These are phyloP conservation scores for Globisporangium yorkense DNA, from an alignment of 352 stramenopile species.

Conservation along the genomic window DNA sequence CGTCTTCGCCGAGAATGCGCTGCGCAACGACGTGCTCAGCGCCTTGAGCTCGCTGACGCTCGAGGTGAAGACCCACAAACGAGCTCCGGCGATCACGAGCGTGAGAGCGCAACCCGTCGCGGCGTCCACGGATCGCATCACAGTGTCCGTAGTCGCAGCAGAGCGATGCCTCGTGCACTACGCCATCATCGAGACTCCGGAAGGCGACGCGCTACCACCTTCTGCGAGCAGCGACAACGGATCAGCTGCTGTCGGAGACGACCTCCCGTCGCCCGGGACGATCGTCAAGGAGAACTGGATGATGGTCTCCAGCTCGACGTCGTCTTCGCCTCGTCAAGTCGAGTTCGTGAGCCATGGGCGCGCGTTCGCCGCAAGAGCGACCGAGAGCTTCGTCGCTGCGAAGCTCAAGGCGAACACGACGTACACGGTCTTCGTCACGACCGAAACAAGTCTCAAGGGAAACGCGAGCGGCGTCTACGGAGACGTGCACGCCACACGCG, in stretches of 20 bases:
- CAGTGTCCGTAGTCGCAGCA: constrained; percentile 16
- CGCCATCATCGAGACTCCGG: constrained; percentile 15
- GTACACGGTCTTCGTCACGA: constrained; percentile 45
- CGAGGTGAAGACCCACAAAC: constrained; percentile 35
- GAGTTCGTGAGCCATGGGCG: constrained; percentile 5
- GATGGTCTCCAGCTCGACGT: not conserved
- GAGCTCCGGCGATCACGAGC: constrained; percentile 24
- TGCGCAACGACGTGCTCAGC: constrained; percentile 53
- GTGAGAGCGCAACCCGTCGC: constrained; percentile 17
- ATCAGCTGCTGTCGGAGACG: not conserved
- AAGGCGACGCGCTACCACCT: not conserved
- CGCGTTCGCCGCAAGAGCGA: not conserved
- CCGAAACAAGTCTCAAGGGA: constrained; percentile 30
- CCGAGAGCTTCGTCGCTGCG: constrained; percentile 16
- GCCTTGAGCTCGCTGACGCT: constrained; percentile 6
- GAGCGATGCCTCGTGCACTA: constrained; percentile 45
- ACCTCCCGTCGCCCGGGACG: constrained; percentile 1
- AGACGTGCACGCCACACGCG: constrained; percentile 19
- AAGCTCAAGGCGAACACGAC: constrained; percentile 43
- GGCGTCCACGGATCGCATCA: constrained; percentile 30
- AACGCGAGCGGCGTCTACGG: constrained; percentile 48
- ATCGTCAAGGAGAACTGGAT: constrained; percentile 11
- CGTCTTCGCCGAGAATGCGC: constrained; percentile 50
- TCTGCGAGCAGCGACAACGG: not conserved
- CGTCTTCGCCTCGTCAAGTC: constrained; percentile 1